phyloP scores from a whole-genome alignment of 257 asterid species.

The Solanum habrochaites region DNA sequence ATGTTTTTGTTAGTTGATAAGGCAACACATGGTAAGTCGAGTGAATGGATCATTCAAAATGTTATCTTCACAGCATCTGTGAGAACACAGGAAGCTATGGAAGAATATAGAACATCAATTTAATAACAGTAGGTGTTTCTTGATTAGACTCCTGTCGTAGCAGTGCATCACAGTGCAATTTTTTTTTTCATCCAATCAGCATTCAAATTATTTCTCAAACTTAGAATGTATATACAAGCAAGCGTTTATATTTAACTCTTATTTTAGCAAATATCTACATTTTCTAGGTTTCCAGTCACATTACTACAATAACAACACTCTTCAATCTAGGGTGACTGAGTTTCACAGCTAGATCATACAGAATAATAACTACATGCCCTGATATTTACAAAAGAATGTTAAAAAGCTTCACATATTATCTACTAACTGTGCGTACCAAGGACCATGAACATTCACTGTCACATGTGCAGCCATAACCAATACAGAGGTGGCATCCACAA shows the following conservation, averaged over 20 bases:
- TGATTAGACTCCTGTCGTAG: neutral
- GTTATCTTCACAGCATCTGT: neutral
- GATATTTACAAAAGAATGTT: neutral
- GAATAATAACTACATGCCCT: neutral
- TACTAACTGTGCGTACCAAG: constrained; percentile 55
- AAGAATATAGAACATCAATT: neutral
- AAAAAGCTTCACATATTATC: constrained; percentile 13
- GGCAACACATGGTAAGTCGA: neutral
- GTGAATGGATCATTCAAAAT: neutral
- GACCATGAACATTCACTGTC: constrained; percentile 61
- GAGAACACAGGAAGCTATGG: neutral
- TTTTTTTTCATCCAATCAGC: neutral
- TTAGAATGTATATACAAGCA: neutral
- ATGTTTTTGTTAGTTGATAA: neutral
- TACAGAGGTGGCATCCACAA: constrained; percentile 39
- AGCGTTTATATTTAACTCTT: neutral
- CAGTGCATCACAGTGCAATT: neutral
- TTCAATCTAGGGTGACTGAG: neutral
- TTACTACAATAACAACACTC: neutral
- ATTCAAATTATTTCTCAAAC: neutral
- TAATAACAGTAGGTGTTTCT: neutral
- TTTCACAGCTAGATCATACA: neutral
- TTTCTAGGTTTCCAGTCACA: neutral
- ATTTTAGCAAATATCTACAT: neutral
- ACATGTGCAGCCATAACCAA: constrained; percentile 48